These are phyloP conservation scores for Bondarzewia mesenterica DNA, from an alignment of 1,284 basidiomycete species.

Conservation along the genomic window DNA sequence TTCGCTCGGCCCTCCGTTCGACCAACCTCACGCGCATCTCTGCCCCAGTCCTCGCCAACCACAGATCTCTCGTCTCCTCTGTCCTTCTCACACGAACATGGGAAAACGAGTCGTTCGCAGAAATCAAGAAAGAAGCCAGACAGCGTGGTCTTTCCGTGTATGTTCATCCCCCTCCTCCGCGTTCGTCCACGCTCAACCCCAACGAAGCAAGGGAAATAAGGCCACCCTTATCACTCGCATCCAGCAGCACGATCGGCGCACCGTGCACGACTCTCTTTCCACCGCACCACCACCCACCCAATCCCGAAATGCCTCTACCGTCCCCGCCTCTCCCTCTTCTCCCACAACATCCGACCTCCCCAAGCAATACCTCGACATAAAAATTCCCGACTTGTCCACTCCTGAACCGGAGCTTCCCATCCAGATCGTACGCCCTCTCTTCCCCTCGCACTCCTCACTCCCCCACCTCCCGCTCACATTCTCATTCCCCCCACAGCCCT, in stretches of 20 bases:
- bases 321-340: slow-evolving; percentile 12
- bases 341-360: slow-evolving; percentile 10
- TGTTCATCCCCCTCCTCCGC: slow-evolving; percentile 19
- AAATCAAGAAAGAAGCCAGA: slow-evolving; percentile 59
- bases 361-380: slow-evolving; percentile 36
- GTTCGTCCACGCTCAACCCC: slow-evolving; percentile 2
- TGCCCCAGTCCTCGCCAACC: slow-evolving; percentile 14
- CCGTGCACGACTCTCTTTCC: slow-evolving; percentile 14
- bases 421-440: slow-evolving; percentile 48
- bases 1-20: slow-evolving; percentile 23
- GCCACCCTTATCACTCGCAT: slow-evolving; percentile 46
- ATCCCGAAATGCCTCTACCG: slow-evolving; percentile 27
- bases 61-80: slow-evolving; percentile 59
- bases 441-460: not conserved
- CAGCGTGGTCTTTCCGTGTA: slow-evolving; percentile 57
- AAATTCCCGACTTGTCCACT: slow-evolving; percentile 47
- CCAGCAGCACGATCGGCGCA: slow-evolving; percentile 35
- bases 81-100: slow-evolving; percentile 59
- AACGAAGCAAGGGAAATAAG: slow-evolving; percentile 50
- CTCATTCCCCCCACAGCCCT: slow-evolving; percentile 41
- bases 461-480: slow-evolving; percentile 4
- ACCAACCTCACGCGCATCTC: slow-evolving; percentile 8
- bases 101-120: slow-evolving; percentile 52
- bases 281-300: slow-evolving; percentile 14
- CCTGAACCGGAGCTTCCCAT: slow-evolving; percentile 35